Conservation (phyloP, 306 rosid species). For the Cucurbita ficifolia region DNA sequence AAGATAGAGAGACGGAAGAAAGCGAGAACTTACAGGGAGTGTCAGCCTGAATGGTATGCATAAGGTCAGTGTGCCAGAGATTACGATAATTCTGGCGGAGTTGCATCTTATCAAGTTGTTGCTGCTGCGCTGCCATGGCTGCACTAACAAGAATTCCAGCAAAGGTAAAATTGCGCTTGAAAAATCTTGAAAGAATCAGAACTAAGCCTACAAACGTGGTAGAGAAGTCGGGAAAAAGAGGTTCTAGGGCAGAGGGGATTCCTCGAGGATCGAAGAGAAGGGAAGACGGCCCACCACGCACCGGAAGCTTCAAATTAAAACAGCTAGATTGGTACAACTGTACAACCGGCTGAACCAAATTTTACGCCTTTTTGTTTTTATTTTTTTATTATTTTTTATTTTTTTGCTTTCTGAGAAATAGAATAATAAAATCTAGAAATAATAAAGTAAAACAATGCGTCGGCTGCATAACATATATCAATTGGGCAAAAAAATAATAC, state of each 20-base stretch:
- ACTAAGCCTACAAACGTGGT: not conserved
- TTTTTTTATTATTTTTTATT: no score
- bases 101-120: constrained; percentile 65
- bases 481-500: no score
- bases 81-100: constrained; percentile 62
- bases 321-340: not conserved
- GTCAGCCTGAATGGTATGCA: constrained; percentile 44
- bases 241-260: not conserved
- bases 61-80: constrained; percentile 71
- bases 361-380: no score
- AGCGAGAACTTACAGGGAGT: constrained; percentile 33
- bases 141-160: not conserved
- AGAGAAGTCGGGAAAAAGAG: not conserved
- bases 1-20: not conserved
- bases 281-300: not conserved
- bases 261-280: not conserved
- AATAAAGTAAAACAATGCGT: no score
- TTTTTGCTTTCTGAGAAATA: no score
- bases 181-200: not conserved
- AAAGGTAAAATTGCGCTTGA: not conserved
- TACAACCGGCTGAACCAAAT: not conserved
- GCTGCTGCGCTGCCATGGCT: constrained; percentile 48
- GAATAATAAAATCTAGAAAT: no score
- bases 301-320: not conserved
- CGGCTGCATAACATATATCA: no score